Base-by-base conservation (phyloP, 768 basidiomycete species). In the Sutorius australiensis region DNA sequence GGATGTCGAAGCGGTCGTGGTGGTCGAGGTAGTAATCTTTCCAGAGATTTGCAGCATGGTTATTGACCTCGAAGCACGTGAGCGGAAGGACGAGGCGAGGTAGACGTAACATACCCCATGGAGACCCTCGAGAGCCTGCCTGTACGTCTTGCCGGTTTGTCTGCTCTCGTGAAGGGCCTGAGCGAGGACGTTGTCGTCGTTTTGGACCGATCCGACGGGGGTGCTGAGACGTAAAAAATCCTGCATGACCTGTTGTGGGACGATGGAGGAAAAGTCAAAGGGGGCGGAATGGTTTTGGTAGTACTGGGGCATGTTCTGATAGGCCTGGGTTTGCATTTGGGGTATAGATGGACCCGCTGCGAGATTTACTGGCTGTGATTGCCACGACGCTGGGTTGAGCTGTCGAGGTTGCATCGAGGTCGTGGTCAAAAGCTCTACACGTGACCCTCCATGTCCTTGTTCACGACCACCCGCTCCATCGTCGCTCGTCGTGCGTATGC, bases 11-110 rank as follows among this genome's bases (percentile, higher is more conserved):
- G 38, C 81, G 79, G 47, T 77, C 74, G 53, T 80, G 82, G 61
- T 89, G 77, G 51, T 88, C 86, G 14, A 90, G 75, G 59, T 86
- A 90, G 63, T 88, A 88, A 60, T 90, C 88, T 62, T 89, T 89
- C 87, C 87, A 90, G 21, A 86, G 68, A 64, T 76, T 82, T 34
- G 85, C 78, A 11, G 72, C 66, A 36, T 79, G 77, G 27, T 73
- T 72, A 39, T 79, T 76, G 43, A 74, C 67, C 77, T 77, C 32
- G 49, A 44, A 31, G 31, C 24, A 45, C 28, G 24, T 60, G 5
- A 58, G 53, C 1, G 43, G 38, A 13, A 27, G 21, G 30, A 51
- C 31, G 33, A 19, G 39, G 41, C 21, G 27, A 21, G n/a, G 19
- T n/a, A 52, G 48, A 39, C 17, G 2, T 11, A 49, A 71, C 81